Conservation (phyloP, 2,329 filamentous ascomycete genomes). For the Curvularia sp. region DNA sequence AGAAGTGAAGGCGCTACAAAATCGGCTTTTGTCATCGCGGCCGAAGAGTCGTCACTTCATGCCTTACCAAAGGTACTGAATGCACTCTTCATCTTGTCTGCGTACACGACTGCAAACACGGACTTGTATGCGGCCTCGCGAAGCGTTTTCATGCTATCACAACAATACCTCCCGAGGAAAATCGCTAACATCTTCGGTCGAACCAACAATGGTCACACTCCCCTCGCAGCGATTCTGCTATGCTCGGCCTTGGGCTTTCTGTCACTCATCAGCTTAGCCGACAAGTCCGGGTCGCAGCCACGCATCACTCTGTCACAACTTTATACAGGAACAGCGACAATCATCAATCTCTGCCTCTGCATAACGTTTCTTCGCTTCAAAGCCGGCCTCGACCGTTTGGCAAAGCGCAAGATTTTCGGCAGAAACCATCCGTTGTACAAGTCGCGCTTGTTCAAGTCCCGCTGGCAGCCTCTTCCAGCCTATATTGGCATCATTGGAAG, state of each 20-base stretch:
- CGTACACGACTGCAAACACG: conserved; percentile 43
- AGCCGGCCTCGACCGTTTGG: conserved; percentile 26
- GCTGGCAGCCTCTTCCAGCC: conserved; percentile 44
- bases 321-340: conserved; percentile 36
- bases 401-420: conserved; percentile 27
- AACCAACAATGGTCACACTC: conserved; percentile 43
- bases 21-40: conserved; percentile 40
- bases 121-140: conserved; percentile 41
- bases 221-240: conserved; percentile 37
- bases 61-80: conserved; percentile 34
- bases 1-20: conserved; percentile 10
- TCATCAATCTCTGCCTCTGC: conserved; percentile 39
- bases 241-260: conserved; percentile 39
- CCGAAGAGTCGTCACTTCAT: conserved; percentile 30
- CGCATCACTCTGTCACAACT: conserved; percentile 36
- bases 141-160: conserved; percentile 39
- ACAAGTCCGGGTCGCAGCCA: conserved; percentile 34
- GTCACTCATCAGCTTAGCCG: conserved; percentile 34
- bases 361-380: conserved; percentile 43
- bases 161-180: conserved; percentile 27
- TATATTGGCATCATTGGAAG: conserved; percentile 39
- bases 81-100: conserved; percentile 42
- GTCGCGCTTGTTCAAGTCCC: conserved; percentile 36
- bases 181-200: conserved; percentile 33
- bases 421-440: conserved; percentile 36